Evolutionary conservation across 805 yeast genomes (phyloP), one percentile per base, ranked within the genome.

Genomic region (Cyberlindnera mississippiensis): DNA sequence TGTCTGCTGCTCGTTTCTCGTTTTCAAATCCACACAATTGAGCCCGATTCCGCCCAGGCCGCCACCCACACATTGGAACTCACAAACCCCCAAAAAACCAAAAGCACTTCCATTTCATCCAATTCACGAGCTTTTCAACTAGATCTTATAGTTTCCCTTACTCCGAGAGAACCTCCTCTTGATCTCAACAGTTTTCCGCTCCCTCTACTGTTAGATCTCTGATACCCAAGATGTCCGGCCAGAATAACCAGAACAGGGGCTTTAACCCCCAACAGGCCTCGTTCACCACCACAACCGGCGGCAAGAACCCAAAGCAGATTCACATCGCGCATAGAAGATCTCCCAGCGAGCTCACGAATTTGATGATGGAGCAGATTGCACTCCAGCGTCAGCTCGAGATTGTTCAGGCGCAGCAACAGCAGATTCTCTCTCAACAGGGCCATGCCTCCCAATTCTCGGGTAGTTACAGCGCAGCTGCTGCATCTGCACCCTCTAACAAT

Each of bases 321-420:
- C 95, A 89, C 66, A 89, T 91, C 50, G 98, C 98, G n/a, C 98
- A 93, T 58, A 78, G 98, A 57, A 76, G 96, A 46, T 85, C 97
- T 3, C 97, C 97, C n/a, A 80, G 90, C 52, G 99, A 93, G 62
- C 72, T 93, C 61, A 91, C 98, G 3, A 85, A 84, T 41, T 70
- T 91, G 50, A 91, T 91, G 96, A 72, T 87, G 56, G 98, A 91
- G 64, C 95, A 85, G 59, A 78, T 85, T 60, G 81, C 71, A 27
- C 72, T 93, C 45, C 97, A 93, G 64, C 89, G 91, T 55, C 97
- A 91, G 61, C 73, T 90, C 67, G 97, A 93, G 55, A 72, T 79
- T 50, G 95, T 88, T 3, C 96, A 89, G 61, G 90, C 84, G 17
- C 96, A 90, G 60, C 96, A 86, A 61, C 95, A 88, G 62, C 96